Evolutionary conservation across 2,329 filamentous ascomycete genomes (phyloP), one percentile per base, ranked within the genome.

Genomic region (Tolypocladium pustulatum): DNA sequence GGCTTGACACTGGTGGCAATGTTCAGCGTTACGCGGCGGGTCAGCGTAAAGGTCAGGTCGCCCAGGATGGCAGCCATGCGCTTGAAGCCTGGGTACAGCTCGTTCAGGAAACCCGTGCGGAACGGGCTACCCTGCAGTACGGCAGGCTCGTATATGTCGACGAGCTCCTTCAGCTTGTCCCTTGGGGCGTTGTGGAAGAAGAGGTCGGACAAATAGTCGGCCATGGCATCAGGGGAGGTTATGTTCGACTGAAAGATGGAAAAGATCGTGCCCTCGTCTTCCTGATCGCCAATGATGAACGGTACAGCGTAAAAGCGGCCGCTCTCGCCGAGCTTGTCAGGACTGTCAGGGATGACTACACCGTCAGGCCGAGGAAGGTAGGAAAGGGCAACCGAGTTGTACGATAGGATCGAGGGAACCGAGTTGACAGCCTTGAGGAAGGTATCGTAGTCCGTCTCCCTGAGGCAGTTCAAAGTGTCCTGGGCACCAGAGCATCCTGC

Each of bases 241-340:
- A 92, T 74, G 68, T 91, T 90, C 37, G 72, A 68, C 63, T 89
- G 87, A 69, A 87, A 86, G 38, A 92, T 76, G 6, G 85, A 77
- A 68, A 92, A 91, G 2, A 92, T 71, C 0, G 89, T 91, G 22
- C 89, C 88, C 71, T 93, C 89, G 67, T 93, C 89, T 74, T 92
- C 88, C 70, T 91, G 87, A 67, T 90, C 81, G 49, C 89, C 88
- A 43, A 88, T 80, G 63, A 81, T 80, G 73, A 77, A 75, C 40
- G 78, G 78, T 1, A 81, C 77, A 1, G 75, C 72, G 25, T 78
- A 69, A 60, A 78, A 79, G 6, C 78, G 77, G 17, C 85, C 83
- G 0, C 69, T 65, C 2, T 64, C 58, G 1, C 80, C 73, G 5
- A 89, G 74, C 0, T 78, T 58, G 0, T 92, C 88, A 0, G 88